Percentiles rank a stretch among this genome's conserved stretches.
These are phyloP conservation scores for Nematocida minor DNA, from an alignment of 371 early-diverging fungal genomes.

Conservation along the genomic window DNA sequence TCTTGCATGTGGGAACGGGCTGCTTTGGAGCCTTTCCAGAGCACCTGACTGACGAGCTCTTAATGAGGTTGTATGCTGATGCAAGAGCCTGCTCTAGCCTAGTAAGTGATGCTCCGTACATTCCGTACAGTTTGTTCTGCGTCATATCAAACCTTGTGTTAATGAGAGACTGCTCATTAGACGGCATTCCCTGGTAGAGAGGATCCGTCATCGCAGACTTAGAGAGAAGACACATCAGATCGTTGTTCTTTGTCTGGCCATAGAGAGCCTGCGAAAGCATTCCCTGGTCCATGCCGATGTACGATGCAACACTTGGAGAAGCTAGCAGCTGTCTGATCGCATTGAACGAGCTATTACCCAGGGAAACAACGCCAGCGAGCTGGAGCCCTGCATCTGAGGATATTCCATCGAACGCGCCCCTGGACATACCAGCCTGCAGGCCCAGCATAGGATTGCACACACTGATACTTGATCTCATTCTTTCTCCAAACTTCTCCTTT, in stretches of 20 bases:
- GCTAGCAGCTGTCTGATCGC: slow-evolving; percentile 16
- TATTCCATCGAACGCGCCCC: slow-evolving; percentile 35
- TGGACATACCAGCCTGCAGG: not conserved
- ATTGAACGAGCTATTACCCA: not conserved
- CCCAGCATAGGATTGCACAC: slow-evolving; percentile 40
- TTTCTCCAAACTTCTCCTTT: not conserved
- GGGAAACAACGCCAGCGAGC: slow-evolving; percentile 20
- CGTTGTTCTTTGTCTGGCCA: slow-evolving; percentile 10
- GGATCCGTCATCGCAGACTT: not conserved
- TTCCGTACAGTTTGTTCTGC: slow-evolving; percentile 7
- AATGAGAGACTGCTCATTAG: slow-evolving; percentile 6
- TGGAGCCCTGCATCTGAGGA: not conserved
- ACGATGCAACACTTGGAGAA: slow-evolving; percentile 1
- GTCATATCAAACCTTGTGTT: slow-evolving; percentile 9
- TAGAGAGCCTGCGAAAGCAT: not conserved
- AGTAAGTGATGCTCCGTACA: not conserved
- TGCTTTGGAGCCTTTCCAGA: not conserved
- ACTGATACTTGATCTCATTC: not conserved
- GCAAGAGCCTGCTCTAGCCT: slow-evolving; percentile 19
- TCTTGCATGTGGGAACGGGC: not conserved
- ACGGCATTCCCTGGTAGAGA: not conserved
- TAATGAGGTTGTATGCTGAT: slow-evolving; percentile 40
- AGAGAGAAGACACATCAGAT: slow-evolving; percentile 38
- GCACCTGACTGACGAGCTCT: slow-evolving; percentile 38
- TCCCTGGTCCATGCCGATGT: slow-evolving; percentile 18